Base-by-base conservation (phyloP, 2,329 filamentous ascomycete genomes). In the Ascochyta lentis region DNA sequence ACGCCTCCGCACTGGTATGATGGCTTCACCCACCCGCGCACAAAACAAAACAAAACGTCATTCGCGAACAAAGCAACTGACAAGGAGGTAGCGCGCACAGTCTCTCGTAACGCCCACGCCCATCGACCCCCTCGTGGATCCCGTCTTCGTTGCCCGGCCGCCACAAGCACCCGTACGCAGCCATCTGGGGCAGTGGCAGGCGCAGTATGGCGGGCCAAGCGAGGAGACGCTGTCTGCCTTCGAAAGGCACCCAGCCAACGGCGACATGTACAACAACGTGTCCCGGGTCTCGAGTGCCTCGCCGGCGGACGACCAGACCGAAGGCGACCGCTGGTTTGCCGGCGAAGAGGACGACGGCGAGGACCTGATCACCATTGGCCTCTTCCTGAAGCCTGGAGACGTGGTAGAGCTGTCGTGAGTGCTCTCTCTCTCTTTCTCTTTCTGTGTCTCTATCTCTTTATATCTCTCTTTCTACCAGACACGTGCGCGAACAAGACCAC, bases 401-500 rank as follows among this genome's bases (percentile, higher is more conserved):
- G 71, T 84, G n/a, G 79, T 83, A 10, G 81, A 84, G 58, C 55
- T 81, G 1, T 66, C 69, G 56, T 76, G 59, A 40, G 64, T 52
- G 24, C 6, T 8, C 24, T 8, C 24, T 8, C 24, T 26, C 24
- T 8, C 24, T 6, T 26, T 6, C 24, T 26, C 24, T 26, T 26
- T 8, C 24, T 8, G 24, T 26, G 6, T 12, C 12, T 15, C 29
- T 31, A 5, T 12, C 12, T 19, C 19, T 19, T 3, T 19, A 5
- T 15, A 31, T 12, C 12, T 12, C 10, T 22, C 8, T 9, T n/a
- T 3, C 41, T 24, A 24, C 16, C 13, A 27, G 7, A 13, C 6
- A 29, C 5, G 10, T 1, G 6, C 7, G 10, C 15, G 22, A 12
- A 4, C 4, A 19, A 19, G 19, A 19, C 19, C 19, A 19, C 19